Evolutionary conservation across 2,329 filamentous ascomycete species (phyloP), one percentile per base, ranked within the genome.

Genomic region (Epichloe glyceriae): DNA sequence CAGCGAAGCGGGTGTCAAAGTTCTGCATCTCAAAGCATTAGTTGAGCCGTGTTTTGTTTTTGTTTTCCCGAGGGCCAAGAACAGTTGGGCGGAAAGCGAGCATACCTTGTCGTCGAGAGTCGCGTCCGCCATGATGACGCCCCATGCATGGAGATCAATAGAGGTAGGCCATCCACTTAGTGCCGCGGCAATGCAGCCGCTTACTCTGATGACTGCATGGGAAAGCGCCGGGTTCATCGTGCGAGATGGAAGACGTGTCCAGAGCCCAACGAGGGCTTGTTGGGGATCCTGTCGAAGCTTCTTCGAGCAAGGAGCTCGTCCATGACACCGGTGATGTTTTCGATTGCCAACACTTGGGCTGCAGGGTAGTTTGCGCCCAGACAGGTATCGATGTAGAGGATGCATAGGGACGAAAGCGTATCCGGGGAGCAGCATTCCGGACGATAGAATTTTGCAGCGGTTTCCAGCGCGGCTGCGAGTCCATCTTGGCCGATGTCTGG

Each of bases 1-100:
- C 80, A 0, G 83, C 78, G 58, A 79, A 71, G 47, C 85, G 79
- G 0, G 75, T 80, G 60, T 86, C 80, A 53, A 85, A 85, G 17
- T 78, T 75, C 78, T 83, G 39, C 8, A 7, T 20, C 8, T 4
- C 17, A 46, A n/a, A 7, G 4, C 15, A 37, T 46, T 34, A 10
- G 15, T 10, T 47, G 17, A 41, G 35, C n/a, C 17, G 5, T 19
- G 4, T 0, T 3, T 26, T 3, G 8, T 8, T 8, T 3, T 8
- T 26, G 19, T 19, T 19, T 0, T 1, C 6, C 4, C 3, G 10
- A 0, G 3, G 30, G 30, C 30, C 30, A 30, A 30, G 3, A 30
- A 30, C 8, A 11, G 30, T 11, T 11, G 35, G 34, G 45, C 7
- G 14, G 41, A n/a, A 7, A 30, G n/a, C 10, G 41, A 34, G 8